Conservation (phyloP, 352 stramenopile species). For the Stephanocyclus meneghinianus region DNA sequence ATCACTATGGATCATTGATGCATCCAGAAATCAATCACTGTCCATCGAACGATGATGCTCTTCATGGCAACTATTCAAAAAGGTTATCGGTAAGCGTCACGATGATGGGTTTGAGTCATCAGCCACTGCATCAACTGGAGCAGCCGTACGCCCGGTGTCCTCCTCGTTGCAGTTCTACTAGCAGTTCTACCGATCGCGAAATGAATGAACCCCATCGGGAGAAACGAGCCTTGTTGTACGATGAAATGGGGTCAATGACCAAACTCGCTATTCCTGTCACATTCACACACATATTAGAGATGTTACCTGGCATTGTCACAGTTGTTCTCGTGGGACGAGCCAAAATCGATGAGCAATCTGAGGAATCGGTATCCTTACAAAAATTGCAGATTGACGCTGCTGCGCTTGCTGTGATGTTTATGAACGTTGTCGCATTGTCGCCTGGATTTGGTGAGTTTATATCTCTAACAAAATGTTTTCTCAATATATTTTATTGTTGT, state of each 20-base stretch:
- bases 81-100: not conserved
- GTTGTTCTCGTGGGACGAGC: slow-evolving; percentile 35
- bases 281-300: slow-evolving; percentile 36
- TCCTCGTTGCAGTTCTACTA: not conserved
- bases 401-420: slow-evolving; percentile 84
- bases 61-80: not conserved
- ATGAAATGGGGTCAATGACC: slow-evolving; percentile 29
- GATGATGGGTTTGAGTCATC: slow-evolving; percentile 4
- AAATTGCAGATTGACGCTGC: slow-evolving; percentile 75
- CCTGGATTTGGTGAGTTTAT: slow-evolving; percentile 11
- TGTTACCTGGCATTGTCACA: slow-evolving; percentile 35
- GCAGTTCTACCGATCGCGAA: not conserved
- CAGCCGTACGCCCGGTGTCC: too few species aligned
- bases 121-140: slow-evolving; percentile 10
- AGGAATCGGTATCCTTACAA: slow-evolving; percentile 1
- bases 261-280: slow-evolving; percentile 28
- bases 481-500: not conserved
- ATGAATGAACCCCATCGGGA: not conserved
- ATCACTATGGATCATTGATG: too few species aligned
- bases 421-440: slow-evolving; percentile 74
- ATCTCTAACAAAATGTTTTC: not conserved
- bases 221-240: slow-evolving; percentile 8
- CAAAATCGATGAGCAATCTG: not conserved
- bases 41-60: not conserved
- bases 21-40: too few species aligned